Conservation (phyloP, 495 filamentous ascomycete genomes). For the Lasiosphaeriaceae sp. region DNA sequence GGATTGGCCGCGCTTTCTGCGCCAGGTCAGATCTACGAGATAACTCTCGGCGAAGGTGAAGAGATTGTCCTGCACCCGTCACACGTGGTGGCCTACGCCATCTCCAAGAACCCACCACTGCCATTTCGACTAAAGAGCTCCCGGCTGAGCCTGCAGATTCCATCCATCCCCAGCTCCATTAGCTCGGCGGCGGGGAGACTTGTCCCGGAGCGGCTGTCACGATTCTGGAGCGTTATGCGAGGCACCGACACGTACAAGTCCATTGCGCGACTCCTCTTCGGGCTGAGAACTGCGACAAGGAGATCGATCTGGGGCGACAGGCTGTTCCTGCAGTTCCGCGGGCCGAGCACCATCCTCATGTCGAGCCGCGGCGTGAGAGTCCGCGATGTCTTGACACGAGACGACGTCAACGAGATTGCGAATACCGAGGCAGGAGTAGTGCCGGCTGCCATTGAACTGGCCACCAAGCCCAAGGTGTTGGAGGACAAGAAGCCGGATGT, state of each 20-base stretch:
- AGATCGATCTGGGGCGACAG: constrained; percentile 91
- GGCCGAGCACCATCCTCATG: constrained; percentile 77
- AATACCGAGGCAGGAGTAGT: constrained; percentile 60
- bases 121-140: constrained; percentile 84
- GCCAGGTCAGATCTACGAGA: constrained; percentile 80
- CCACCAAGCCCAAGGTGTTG: constrained; percentile 31
- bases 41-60: constrained; percentile 72
- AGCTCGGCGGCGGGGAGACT: constrained; percentile 35
- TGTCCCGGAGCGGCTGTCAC: constrained; percentile 47
- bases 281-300: constrained; percentile 66
- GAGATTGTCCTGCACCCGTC: constrained; percentile 83
- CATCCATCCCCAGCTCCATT: constrained; percentile 53
- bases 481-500: constrained; percentile 26
- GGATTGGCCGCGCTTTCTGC: constrained; percentile 82
- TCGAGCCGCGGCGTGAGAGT: constrained; percentile 75
- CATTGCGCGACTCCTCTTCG: constrained; percentile 56
- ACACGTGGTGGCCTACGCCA: constrained; percentile 84
- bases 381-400: constrained; percentile 66
- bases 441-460: constrained; percentile 45
- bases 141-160: constrained; percentile 72
- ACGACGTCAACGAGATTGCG: constrained; percentile 84
- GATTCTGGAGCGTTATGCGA: constrained; percentile 68
- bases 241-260: constrained; percentile 66
- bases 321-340: constrained; percentile 83
- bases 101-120: constrained; percentile 65